Base-by-base conservation (phyloP, 257 asterid species). In the Fraxinus anomala region DNA sequence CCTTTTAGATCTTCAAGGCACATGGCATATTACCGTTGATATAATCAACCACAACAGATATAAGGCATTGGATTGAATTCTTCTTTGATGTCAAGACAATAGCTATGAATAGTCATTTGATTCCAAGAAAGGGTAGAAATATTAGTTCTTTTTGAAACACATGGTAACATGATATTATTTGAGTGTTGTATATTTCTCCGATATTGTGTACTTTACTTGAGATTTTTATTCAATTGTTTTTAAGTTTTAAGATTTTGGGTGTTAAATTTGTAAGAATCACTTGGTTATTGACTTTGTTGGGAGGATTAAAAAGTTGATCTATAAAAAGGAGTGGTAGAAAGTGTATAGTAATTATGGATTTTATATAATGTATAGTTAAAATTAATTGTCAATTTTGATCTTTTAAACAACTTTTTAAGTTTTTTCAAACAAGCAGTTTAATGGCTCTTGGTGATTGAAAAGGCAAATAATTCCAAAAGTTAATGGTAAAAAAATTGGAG, bases 1-100 rank as follows among this genome's bases (percentile, higher is more conserved):
- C 96, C 97, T 28, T 91, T 93, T 73, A 90, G 84, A 76, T 89
- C 99, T 65, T 85, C 98, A 30, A 89, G 97, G 81, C 99, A 96
- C 69, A 96, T 96, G 99, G 90, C 98, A 13, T 87, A 88, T 84
- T 96, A 89, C 83, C 93, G 97, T 7, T 95, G 89, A 89, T 42
- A 54, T 7, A 19, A n/a, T 56, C 28, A 56, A 56, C 13, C n/a
- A 19, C 3, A 0, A 56, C 12, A n/a, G 2, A 54, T 7, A 56
- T 56, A 56, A 56, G 21, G 66, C 26, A 56, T 47, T 56, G 10
- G 10, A 26, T 26, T 31, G 17, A 12, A 63, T 19, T 63, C 19
- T 63, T 63, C n/a, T 26, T 26, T 24, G 69, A 31, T 10, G 69
- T 63, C 36, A 63, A 63, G n/a, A 11, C 28, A 63, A 63, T 63